phyloP scores from a whole-genome alignment of 1,284 basidiomycete genomes.

The Phellopilus nigrolimitatus region DNA sequence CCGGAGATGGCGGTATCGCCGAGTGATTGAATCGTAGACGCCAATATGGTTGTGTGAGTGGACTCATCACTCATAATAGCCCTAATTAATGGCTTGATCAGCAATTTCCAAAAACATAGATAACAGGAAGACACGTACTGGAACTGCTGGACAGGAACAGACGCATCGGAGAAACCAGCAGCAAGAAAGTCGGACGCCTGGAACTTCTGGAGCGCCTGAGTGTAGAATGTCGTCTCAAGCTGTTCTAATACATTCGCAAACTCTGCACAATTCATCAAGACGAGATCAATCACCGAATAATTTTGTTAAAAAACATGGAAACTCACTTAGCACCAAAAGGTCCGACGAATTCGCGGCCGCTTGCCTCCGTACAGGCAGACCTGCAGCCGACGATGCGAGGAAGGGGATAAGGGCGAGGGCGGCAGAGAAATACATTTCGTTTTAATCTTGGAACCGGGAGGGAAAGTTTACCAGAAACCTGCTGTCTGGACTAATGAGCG shows the following conservation, averaged over 20 bases:
- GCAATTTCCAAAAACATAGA: background rate
- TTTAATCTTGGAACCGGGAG: conserved; percentile 19
- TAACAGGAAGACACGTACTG: conserved; percentile 24
- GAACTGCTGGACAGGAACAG: conserved; percentile 60
- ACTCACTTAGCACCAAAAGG: conserved; percentile 58
- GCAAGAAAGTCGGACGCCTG: conserved; percentile 55
- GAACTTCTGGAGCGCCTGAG: conserved; percentile 63
- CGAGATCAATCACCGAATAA: conserved; percentile 6
- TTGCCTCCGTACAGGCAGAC: conserved; percentile 40
- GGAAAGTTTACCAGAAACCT: conserved; percentile 39
- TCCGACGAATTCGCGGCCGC: conserved; percentile 37
- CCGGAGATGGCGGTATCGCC: conserved; percentile 49
- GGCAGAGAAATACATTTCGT: conserved; percentile 47
- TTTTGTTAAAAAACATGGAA: background rate
- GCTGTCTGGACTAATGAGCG: conserved; percentile 39
- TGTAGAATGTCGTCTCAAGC: conserved; percentile 68
- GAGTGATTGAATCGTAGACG: conserved; percentile 47
- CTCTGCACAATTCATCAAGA: conserved; percentile 36
- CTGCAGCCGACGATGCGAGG: conserved; percentile 40
- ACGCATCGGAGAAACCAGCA: conserved; percentile 62
- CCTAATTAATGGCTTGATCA: conserved; percentile 18
- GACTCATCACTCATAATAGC: conserved; percentile 61
- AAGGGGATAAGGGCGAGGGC: conserved; percentile 42
- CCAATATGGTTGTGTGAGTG: conserved; percentile 50
- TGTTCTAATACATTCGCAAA: conserved; percentile 74